Conservation (phyloP, 1,139 yeast genomes). For the Blastobotrys indianensis region DNA sequence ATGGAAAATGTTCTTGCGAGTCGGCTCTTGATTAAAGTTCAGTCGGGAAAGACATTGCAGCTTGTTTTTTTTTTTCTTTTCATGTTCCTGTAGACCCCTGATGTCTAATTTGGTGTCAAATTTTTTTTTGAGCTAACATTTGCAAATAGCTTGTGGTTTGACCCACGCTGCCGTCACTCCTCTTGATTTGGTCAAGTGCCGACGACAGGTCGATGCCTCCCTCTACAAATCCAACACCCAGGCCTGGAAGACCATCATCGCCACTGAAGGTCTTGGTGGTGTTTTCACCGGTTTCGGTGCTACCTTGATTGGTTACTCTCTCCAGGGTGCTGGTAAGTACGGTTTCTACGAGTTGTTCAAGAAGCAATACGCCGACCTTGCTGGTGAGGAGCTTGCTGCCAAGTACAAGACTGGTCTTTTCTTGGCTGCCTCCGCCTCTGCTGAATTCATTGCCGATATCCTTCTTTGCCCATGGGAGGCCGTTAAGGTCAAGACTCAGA, state of each 20-base stretch:
- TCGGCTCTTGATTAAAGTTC: no score
- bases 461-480: constrained; percentile 91
- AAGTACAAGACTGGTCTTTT: constrained; percentile 68
- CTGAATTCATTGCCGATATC: constrained; percentile 86
- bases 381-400: constrained; percentile 58
- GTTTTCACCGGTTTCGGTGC: constrained; percentile 86
- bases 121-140: constrained; percentile 5
- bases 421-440: constrained; percentile 83
- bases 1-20: no score
- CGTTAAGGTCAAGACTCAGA: constrained; percentile 86
- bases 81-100: no score
- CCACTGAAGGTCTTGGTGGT: constrained; percentile 65
- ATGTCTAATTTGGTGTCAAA: no score
- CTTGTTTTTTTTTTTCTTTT: no score
- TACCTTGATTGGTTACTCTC: constrained; percentile 81
- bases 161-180: constrained; percentile 93
- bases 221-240: constrained; percentile 69
- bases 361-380: constrained; percentile 60
- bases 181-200: constrained; percentile 84
- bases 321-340: constrained; percentile 95
- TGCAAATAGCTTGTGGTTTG: constrained; percentile 76
- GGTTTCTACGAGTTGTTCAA: constrained; percentile 91
- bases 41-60: no score
- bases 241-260: constrained; percentile 71
- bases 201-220: constrained; percentile 75